These are phyloP conservation scores for Trichosporon asahii DNA, from an alignment of 1,284 basidiomycete genomes.

Conservation along the genomic window DNA sequence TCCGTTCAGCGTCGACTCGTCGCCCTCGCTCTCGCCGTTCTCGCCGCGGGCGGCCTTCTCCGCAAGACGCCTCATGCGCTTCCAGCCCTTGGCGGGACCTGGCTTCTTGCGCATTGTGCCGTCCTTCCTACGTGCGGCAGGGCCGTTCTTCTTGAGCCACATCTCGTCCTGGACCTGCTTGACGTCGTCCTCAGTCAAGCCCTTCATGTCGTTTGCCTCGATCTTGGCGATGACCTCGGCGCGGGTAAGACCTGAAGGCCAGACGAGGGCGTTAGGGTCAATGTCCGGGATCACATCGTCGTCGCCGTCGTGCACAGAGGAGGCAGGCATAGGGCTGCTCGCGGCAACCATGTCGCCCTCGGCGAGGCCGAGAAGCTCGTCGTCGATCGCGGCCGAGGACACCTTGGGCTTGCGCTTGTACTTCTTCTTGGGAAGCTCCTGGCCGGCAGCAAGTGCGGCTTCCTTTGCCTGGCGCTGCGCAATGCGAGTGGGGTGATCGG, in stretches of 20 bases:
- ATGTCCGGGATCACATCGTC: conserved; percentile 8
- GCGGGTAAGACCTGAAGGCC: conserved; percentile 40
- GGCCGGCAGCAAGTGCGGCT: conserved; percentile 29
- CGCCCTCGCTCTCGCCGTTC: conserved; percentile 28
- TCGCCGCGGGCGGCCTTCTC: conserved; percentile 20
- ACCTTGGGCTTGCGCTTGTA: conserved; percentile 30
- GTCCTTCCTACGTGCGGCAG: conserved; percentile 43
- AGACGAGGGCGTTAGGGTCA: conserved; percentile 35
- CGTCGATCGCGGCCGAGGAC: conserved; percentile 33
- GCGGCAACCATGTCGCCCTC: conserved; percentile 32
- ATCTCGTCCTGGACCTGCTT: conserved; percentile 49
- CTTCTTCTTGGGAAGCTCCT: conserved; percentile 26
- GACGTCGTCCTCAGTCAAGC: conserved; percentile 44
- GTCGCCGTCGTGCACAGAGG: conserved; percentile 21
- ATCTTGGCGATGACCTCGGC: conserved; percentile 39
- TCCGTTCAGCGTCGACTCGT: conserved; percentile 27
- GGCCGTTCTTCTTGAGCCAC: conserved; percentile 41
- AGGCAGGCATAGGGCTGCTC: conserved; percentile 18
- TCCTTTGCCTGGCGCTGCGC: conserved; percentile 36
- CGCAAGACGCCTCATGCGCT: conserved; percentile 29
- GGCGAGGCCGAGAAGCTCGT: conserved; percentile 44
- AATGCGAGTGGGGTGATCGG: conserved; percentile 33
- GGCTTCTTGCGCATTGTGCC: conserved; percentile 50
- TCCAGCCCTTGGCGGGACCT: conserved; percentile 51
- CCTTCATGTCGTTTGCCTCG: conserved; percentile 32